Percentiles rank a stretch among this genome's conserved stretches.
These are phyloP conservation scores for Calonectria naviculata DNA, from an alignment of 2,329 filamentous ascomycete genomes.

Conservation along the genomic window DNA sequence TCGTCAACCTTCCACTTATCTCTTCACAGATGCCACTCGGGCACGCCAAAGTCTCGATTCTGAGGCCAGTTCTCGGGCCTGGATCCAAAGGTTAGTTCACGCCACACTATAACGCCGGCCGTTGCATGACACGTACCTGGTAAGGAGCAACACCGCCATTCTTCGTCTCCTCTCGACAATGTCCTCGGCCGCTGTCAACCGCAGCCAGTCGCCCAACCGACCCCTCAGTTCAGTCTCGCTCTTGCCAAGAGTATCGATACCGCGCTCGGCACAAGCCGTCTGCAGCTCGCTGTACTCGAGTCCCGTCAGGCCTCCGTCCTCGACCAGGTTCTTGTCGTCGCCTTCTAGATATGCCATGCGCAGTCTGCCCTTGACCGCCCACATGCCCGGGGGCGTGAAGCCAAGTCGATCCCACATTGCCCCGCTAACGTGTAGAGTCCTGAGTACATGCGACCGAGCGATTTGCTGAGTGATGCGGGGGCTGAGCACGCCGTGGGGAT, in stretches of 20 bases:
- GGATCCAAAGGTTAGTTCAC: slow-evolving; percentile 21
- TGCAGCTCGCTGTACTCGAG: slow-evolving; percentile 73
- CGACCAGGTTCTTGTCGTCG: slow-evolving; percentile 77
- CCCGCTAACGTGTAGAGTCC: slow-evolving; percentile 57
- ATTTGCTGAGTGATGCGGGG: slow-evolving; percentile 42
- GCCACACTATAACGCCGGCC: not conserved
- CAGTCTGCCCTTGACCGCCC: slow-evolving; percentile 63
- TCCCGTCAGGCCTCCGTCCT: slow-evolving; percentile 66
- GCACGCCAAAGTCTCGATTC: slow-evolving; percentile 53
- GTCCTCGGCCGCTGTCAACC: slow-evolving; percentile 53
- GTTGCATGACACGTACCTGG: slow-evolving; percentile 47
- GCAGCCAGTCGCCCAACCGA: slow-evolving; percentile 60
- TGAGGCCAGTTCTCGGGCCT: slow-evolving; percentile 55
- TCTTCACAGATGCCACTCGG: slow-evolving; percentile 52
- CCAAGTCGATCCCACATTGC: slow-evolving; percentile 62
- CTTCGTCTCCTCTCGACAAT: slow-evolving; percentile 49
- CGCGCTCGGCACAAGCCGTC: slow-evolving; percentile 78
- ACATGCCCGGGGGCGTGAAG: slow-evolving; percentile 59
- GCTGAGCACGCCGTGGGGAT: slow-evolving; percentile 50
- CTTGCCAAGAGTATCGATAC: slow-evolving; percentile 66
- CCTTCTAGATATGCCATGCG: slow-evolving; percentile 72
- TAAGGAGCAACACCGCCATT: slow-evolving; percentile 54
- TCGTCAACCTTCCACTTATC: not conserved
- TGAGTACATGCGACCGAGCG: slow-evolving; percentile 52
- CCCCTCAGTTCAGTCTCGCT: slow-evolving; percentile 67